These are phyloP conservation scores for Microcera coccophila DNA, from an alignment of 2,329 filamentous ascomycete species.

Conservation along the genomic window DNA sequence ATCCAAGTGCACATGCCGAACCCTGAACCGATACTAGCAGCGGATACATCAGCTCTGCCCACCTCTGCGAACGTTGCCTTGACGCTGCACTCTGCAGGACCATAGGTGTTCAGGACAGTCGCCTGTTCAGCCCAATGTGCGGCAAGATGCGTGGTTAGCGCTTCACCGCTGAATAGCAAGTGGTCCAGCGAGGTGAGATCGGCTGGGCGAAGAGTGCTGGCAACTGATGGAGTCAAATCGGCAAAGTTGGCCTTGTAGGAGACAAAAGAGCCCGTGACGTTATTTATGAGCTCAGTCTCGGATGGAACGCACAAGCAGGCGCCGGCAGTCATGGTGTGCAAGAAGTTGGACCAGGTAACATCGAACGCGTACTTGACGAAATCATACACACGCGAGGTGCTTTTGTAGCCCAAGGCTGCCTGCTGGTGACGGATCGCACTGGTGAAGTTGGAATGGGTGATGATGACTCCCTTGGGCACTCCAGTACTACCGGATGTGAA, in stretches of 20 bases:
- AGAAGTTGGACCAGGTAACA: slow-evolving; percentile 33
- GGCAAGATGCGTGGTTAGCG: slow-evolving; percentile 3
- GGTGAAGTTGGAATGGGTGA: slow-evolving; percentile 11
- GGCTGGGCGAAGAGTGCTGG: slow-evolving; percentile 2
- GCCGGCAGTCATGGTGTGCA: slow-evolving; percentile 35
- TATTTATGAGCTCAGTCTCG: slow-evolving; percentile 31
- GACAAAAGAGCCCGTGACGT: background rate
- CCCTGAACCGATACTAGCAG: background rate
- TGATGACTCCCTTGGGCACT: slow-evolving; percentile 49
- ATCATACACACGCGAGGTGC: slow-evolving; percentile 11
- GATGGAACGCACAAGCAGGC: slow-evolving; percentile 39
- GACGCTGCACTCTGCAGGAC: slow-evolving; percentile 4
- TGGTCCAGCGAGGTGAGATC: slow-evolving; percentile 5
- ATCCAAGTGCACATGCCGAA: slow-evolving; percentile 17
- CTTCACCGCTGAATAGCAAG: slow-evolving; percentile 10
- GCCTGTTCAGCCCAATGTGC: slow-evolving; percentile 12
- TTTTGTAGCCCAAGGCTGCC: background rate
- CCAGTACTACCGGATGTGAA: slow-evolving; percentile 58
- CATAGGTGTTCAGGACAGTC: slow-evolving; percentile 13
- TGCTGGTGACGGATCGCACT: slow-evolving; percentile 3
- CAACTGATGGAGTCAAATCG: slow-evolving; percentile 9
- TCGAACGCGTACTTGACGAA: slow-evolving; percentile 39
- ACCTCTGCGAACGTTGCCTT: slow-evolving; percentile 1
- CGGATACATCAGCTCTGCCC: too few species aligned
- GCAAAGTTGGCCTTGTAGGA: slow-evolving; percentile 4